Percentiles rank a stretch among this genome's conserved stretches.
These are phyloP conservation scores for Haplosporangium gracile DNA, from an alignment of 192 early-diverging fungal genomes.

Conservation along the genomic window DNA sequence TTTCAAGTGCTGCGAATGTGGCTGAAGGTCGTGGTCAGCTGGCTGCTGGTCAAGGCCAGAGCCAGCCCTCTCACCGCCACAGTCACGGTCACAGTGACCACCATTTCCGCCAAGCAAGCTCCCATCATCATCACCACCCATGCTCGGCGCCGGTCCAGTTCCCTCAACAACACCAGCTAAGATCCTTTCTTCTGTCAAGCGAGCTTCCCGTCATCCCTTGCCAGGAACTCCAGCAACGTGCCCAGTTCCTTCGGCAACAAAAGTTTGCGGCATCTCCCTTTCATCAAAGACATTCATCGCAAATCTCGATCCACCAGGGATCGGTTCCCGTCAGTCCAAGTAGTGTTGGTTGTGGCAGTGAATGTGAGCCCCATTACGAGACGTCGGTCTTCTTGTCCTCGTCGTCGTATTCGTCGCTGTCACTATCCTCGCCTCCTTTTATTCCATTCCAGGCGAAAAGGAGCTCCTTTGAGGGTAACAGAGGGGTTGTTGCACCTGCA, in stretches of 20 bases:
- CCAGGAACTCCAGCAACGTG: constrained; percentile 13
- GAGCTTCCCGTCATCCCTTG: background rate
- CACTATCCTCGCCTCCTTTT: background rate
- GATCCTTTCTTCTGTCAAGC: constrained; percentile 2
- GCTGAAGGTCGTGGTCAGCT: background rate
- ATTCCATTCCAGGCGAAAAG: background rate
- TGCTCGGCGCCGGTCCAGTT: background rate
- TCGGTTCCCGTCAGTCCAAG: background rate
- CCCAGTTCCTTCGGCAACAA: constrained; percentile 16
- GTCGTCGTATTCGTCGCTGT: background rate
- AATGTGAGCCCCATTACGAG: background rate
- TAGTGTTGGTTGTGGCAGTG: background rate
- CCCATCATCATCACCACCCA: background rate
- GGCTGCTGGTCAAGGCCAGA: background rate
- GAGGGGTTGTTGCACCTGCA: background rate
- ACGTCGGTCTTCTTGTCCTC: background rate
- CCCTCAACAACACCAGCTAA: background rate
- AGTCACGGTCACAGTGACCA: background rate
- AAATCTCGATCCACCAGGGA: background rate
- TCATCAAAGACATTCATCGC: constrained; percentile 6
- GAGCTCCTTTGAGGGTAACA: background rate
- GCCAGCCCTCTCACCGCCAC: background rate
- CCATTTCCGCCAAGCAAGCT: background rate
- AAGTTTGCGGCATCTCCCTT: background rate
- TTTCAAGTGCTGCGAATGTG: background rate